These are phyloP conservation scores for Inonotus hispidus DNA, from an alignment of 1,284 basidiomycete species.

Conservation along the genomic window DNA sequence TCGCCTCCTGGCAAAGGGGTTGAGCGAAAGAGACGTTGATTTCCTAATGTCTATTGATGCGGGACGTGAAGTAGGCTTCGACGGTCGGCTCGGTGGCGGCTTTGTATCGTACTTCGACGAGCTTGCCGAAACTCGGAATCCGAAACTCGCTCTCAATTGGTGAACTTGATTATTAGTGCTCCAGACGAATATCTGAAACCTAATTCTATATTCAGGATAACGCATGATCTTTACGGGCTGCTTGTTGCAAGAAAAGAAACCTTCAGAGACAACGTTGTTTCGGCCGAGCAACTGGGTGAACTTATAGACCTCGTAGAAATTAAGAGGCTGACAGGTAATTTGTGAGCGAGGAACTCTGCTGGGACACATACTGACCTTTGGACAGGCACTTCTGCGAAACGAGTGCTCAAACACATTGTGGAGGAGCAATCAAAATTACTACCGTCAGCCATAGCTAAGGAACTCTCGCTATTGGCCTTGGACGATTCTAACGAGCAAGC, in stretches of 20 bases:
- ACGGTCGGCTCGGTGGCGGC: slow-evolving; percentile 47
- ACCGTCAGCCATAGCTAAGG: slow-evolving; percentile 41
- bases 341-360: slow-evolving; percentile 14
- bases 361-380: slow-evolving; percentile 9
- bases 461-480: slow-evolving; percentile 43
- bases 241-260: slow-evolving; percentile 54
- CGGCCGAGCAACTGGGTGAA: slow-evolving; percentile 62
- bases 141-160: slow-evolving; percentile 84
- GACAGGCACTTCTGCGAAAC: slow-evolving; percentile 66
- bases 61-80: slow-evolving; percentile 54
- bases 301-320: slow-evolving; percentile 73
- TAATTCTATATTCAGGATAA: slow-evolving; percentile 53
- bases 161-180: slow-evolving; percentile 28
- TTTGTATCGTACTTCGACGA: slow-evolving; percentile 75
- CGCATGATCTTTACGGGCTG: slow-evolving; percentile 80
- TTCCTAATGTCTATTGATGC: slow-evolving; percentile 74
- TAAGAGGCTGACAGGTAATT: slow-evolving; percentile 62
- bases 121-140: slow-evolving; percentile 51
- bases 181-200: background rate
- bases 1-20: slow-evolving; percentile 48
- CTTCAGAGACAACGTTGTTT: slow-evolving; percentile 61
- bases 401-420: slow-evolving; percentile 61
- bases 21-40: slow-evolving; percentile 65
- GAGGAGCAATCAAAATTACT: slow-evolving; percentile 35
- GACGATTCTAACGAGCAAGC: slow-evolving; percentile 27